phyloP scores from a whole-genome alignment of 1,139 yeast species.

The Spencermartinsiella ligniputridi region DNA sequence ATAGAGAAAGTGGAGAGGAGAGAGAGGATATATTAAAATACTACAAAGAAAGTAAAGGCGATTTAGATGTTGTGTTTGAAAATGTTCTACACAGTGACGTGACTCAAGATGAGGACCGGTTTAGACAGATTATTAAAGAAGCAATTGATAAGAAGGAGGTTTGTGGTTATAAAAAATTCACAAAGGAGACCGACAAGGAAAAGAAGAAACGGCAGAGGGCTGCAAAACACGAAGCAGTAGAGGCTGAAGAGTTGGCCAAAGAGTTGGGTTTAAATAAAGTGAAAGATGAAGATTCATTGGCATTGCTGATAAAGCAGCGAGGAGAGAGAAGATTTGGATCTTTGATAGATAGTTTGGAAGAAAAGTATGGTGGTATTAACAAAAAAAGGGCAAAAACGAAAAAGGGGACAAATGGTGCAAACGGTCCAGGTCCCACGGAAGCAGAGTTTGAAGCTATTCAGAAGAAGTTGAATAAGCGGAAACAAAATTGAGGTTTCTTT shows the following conservation, averaged over 20 bases:
- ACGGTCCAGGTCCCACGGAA: not conserved
- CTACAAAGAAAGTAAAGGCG: constrained; percentile 62
- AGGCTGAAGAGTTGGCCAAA: constrained; percentile 59
- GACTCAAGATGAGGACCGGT: constrained; percentile 58
- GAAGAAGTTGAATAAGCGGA: not conserved
- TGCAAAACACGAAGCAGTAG: constrained; percentile 58
- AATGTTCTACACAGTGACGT: constrained; percentile 72
- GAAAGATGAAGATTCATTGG: constrained; percentile 21
- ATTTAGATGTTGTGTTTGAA: constrained; percentile 65
- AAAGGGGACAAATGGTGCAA: constrained; percentile 16
- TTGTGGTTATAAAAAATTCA: constrained; percentile 44
- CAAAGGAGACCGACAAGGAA: constrained; percentile 48
- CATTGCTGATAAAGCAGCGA: constrained; percentile 24
- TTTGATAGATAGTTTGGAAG: constrained; percentile 49
- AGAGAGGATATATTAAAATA: constrained; percentile 55
- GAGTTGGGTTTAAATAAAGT: constrained; percentile 42
- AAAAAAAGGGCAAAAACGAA: constrained; percentile 37
- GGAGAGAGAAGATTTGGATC: constrained; percentile 41
- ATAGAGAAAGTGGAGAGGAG: constrained; percentile 66
- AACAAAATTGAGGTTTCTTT: no score
- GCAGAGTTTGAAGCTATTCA: not conserved
- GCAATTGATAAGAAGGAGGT: constrained; percentile 40
- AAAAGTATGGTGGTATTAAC: constrained; percentile 42
- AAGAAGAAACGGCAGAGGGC: constrained; percentile 51
- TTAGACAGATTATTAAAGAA: constrained; percentile 47